Evolutionary conservation across 352 stramenopile species (phyloP), one percentile per base, ranked within the genome.

Genomic region (Phytophthora cryptogea): DNA sequence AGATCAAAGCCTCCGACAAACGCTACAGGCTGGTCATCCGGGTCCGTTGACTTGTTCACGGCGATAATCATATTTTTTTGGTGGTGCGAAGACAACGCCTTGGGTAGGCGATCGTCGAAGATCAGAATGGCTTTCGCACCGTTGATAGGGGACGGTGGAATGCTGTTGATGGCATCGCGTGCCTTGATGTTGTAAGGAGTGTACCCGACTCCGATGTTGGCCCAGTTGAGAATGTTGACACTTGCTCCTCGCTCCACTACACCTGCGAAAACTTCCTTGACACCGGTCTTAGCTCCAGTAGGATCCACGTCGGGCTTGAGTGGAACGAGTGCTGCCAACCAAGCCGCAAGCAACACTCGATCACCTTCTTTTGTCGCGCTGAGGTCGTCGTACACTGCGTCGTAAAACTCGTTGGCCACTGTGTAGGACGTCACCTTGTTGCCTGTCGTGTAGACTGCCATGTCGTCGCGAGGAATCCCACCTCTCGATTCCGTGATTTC

Each of bases 1-100:
- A 84, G 62, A 50, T 89, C 79, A 7, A 79, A 58, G 6, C 77
- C 79, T 7, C 77, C 74, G 0, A 85, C 65, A 50, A 74, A 87
- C 9, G 79, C 77, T 3, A 74, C 54, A 27, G 65, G 48, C 2
- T 63, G 47, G 7, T 65, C 56, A 4, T 59, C 9, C 6, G 41
- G 26, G 13, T 67, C 50, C 4, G 39, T 27, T 0, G 46, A 51
- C 8, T 27, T 48, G 9, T 52, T 53, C 2, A 16, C 28, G 4
- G 67, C 60, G 11, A 77, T 64, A 1, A 74, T 57, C 27, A 86
- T 45, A 13, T 65, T 72, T 54, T 88, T 88, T 32, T 86, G 75
- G 39, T 88, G 78, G 57, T 88, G 68, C 5, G 75, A 69, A 1
- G 68, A 57, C 13, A 57, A 52, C 9, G 51, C n/a, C 26, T 65